Conservation (phyloP, 805 yeast species). For the Vanderwaltozyma polyspora region DNA sequence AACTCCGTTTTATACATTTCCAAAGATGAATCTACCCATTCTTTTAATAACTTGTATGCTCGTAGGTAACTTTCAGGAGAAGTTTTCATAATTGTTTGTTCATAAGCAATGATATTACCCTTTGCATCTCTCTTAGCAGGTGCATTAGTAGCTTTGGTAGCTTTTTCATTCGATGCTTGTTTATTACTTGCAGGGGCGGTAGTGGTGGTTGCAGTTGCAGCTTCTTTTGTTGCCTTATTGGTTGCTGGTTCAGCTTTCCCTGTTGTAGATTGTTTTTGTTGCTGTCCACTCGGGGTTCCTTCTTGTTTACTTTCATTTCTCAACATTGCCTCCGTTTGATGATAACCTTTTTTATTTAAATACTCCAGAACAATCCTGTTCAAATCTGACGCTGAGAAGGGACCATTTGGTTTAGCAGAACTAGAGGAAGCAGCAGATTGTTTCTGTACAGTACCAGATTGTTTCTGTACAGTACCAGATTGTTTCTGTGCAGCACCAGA, state of each 20-base stretch:
- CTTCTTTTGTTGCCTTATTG: background rate
- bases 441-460: no score
- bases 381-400: constrained; percentile 70
- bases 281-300: background rate
- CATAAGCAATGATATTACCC: constrained; percentile 19
- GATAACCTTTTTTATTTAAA: constrained; percentile 86
- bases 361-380: constrained; percentile 89
- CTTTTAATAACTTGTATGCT: constrained; percentile 68
- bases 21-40: constrained; percentile 84
- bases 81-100: constrained; percentile 15
- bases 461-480: no score
- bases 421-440: background rate
- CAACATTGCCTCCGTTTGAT: constrained; percentile 86
- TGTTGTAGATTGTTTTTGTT: constrained; percentile 29
- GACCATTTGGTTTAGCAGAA: constrained; percentile 14
- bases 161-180: constrained; percentile 20
- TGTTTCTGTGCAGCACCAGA: no score
- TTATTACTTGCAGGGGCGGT: constrained; percentile 19
- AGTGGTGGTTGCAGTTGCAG: constrained; percentile 30
- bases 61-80: constrained; percentile 60
- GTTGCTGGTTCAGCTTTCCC: background rate
- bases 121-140: constrained; percentile 21
- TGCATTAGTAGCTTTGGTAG: constrained; percentile 10
- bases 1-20: constrained; percentile 88
- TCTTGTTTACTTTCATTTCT: constrained; percentile 64